A percentile compares a stretch with the other conserved stretches of the same genome.
phyloP scores from a whole-genome alignment of 2,329 filamentous ascomycete species.

The Hymenoscyphus salicellus region DNA sequence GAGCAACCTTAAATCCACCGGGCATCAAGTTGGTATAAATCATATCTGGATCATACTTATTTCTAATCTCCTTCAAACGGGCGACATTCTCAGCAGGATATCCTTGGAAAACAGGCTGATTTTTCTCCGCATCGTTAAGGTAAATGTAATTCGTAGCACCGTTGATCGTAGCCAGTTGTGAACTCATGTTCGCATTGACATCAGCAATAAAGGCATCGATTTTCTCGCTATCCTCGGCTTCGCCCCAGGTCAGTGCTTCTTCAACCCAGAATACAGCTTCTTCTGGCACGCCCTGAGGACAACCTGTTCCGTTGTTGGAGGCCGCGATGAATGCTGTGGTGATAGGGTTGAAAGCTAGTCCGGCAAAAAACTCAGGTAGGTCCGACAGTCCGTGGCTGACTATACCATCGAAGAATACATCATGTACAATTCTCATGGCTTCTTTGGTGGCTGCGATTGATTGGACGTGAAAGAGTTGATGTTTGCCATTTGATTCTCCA shows the following conservation, averaged over 20 bases:
- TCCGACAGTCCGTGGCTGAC: slow-evolving; percentile 3
- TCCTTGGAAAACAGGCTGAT: not conserved
- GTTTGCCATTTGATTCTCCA: slow-evolving; percentile 14
- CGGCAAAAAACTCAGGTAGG: slow-evolving; percentile 15
- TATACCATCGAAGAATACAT: slow-evolving; percentile 21
- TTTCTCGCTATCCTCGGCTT: slow-evolving; percentile 10
- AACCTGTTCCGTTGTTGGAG: slow-evolving; percentile 15
- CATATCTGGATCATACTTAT: not conserved
- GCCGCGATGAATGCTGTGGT: slow-evolving; percentile 18
- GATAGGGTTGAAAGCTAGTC: slow-evolving; percentile 19
- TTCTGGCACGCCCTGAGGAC: slow-evolving; percentile 19
- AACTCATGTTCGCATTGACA: slow-evolving; percentile 20
- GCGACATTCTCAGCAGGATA: slow-evolving; percentile 2
- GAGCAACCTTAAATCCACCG: not conserved
- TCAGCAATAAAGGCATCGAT: slow-evolving; percentile 17
- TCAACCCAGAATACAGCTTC: slow-evolving; percentile 23
- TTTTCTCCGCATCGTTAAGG: not conserved
- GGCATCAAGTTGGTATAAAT: not conserved
- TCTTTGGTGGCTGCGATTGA: slow-evolving; percentile 12
- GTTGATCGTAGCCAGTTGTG: slow-evolving; percentile 15
- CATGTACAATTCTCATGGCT: slow-evolving; percentile 23
- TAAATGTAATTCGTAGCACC: not conserved
- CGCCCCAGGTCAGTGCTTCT: slow-evolving; percentile 18
- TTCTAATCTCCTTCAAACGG: not conserved
- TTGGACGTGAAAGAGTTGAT: slow-evolving; percentile 21